Conservation (phyloP, 495 filamentous ascomycete genomes). For the Peziza echinospora region DNA sequence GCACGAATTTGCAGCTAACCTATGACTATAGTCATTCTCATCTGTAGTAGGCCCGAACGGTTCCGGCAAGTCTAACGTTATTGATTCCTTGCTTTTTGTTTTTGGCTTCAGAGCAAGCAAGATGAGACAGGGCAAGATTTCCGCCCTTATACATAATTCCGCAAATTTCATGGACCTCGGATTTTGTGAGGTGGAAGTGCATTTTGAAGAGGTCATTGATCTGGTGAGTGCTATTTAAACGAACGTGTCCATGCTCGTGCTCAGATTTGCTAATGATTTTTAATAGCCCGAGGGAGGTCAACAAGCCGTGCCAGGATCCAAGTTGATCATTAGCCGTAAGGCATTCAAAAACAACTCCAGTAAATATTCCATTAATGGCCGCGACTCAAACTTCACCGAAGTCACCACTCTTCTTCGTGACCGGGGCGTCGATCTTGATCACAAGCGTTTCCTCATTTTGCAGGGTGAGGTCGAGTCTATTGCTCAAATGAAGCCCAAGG, state of each 20-base stretch:
- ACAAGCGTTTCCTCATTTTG: slow-evolving; percentile 92
- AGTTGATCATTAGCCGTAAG: slow-evolving; percentile 66
- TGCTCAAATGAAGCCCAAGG: slow-evolving; percentile 97
- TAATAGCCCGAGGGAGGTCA: slow-evolving; percentile 42
- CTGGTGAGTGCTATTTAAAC: slow-evolving; percentile 22
- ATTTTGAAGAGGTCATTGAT: slow-evolving; percentile 88
- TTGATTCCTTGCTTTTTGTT: slow-evolving; percentile 91
- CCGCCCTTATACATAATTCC: slow-evolving; percentile 90
- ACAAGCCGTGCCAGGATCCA: slow-evolving; percentile 58
- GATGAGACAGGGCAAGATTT: slow-evolving; percentile 98
- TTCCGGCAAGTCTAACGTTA: slow-evolving; percentile 96
- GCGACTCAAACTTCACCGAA: slow-evolving; percentile 68
- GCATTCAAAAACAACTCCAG: slow-evolving; percentile 96
- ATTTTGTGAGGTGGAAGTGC: slow-evolving; percentile 83
- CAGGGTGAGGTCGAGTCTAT: slow-evolving; percentile 98
- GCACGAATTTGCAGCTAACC: not conserved
- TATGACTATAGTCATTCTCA: no score
- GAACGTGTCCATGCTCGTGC: not conserved
- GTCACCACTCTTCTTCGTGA: slow-evolving; percentile 79
- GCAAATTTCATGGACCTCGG: slow-evolving; percentile 64
- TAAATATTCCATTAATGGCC: slow-evolving; percentile 88
- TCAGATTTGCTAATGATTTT: slow-evolving; percentile 9
- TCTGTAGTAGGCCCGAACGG: slow-evolving; percentile 96
- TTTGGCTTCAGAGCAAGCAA: slow-evolving; percentile 98
- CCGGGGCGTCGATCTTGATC: slow-evolving; percentile 80